These are phyloP conservation scores for Colletotrichum horii DNA, from an alignment of 2,329 filamentous ascomycete species.

Conservation along the genomic window DNA sequence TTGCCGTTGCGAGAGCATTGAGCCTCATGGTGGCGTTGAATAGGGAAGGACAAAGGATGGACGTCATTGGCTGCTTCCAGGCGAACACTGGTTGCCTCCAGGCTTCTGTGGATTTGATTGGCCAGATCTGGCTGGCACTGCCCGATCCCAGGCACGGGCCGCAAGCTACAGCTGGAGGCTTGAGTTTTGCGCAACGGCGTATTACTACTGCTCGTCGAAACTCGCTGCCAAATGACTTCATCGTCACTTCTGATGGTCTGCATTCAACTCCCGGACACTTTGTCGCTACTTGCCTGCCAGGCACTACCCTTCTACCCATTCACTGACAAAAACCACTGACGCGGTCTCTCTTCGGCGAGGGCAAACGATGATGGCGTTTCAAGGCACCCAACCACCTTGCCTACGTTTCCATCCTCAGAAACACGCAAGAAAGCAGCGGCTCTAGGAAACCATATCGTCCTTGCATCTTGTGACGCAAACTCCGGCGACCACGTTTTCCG, in stretches of 20 bases:
- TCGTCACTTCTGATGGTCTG: neutral
- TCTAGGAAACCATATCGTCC: neutral
- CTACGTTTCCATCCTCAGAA: neutral
- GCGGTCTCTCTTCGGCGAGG: neutral
- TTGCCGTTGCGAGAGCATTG: neutral
- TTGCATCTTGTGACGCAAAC: neutral
- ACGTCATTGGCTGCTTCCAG: neutral
- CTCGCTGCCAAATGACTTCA: neutral
- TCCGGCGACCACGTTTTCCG: neutral
- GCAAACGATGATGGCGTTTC: neutral
- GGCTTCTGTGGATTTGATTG: neutral
- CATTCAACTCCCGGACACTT: neutral
- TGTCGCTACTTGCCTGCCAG: neutral
- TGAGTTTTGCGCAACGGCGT: slow-evolving; percentile 13
- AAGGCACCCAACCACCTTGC: neutral
- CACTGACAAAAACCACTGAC: neutral
- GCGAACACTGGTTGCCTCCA: neutral
- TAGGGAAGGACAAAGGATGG: neutral
- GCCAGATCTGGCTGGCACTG: neutral
- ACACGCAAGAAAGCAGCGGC: neutral
- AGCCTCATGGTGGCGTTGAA: neutral
- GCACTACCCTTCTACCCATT: neutral
- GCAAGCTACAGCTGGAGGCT: neutral
- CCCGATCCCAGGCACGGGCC: neutral
- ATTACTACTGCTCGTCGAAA: neutral